Conservation (phyloP, 768 basidiomycete species). For the Pulveroboletus frians region DNA sequence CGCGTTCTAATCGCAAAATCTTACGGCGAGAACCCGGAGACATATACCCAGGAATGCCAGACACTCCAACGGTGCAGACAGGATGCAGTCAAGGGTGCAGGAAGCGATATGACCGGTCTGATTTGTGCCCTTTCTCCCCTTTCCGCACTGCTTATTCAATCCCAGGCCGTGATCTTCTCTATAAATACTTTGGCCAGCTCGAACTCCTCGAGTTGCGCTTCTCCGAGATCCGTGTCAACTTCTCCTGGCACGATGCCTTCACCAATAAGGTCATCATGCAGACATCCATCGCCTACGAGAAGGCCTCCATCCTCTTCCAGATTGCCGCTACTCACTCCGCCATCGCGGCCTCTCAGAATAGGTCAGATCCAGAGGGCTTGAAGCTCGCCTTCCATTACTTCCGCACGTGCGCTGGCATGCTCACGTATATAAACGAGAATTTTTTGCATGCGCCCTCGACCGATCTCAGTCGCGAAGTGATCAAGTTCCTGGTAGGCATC, state of each 20-base stretch:
- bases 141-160: background rate
- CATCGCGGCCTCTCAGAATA: constrained; percentile 79
- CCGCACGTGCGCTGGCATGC: constrained; percentile 88
- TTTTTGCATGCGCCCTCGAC: constrained; percentile 97
- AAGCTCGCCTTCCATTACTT: constrained; percentile 94
- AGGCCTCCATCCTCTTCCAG: constrained; percentile 95
- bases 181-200: constrained; percentile 99
- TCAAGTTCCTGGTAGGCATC: constrained; percentile 86
- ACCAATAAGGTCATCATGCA: constrained; percentile 91
- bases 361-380: constrained; percentile 85
- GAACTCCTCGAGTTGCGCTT: constrained; percentile 96
- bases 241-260: constrained; percentile 97
- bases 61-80: constrained; percentile 87
- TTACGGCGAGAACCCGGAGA: constrained; percentile 90
- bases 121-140: background rate
- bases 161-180: constrained; percentile 83
- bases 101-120: constrained; percentile 90
- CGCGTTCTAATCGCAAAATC: constrained; percentile 81
- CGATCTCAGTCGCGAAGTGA: constrained; percentile 88
- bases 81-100: constrained; percentile 94
- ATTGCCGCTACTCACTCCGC: constrained; percentile 92
- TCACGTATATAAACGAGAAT: constrained; percentile 99
- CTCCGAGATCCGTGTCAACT: constrained; percentile 92
- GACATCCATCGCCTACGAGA: constrained; percentile 96
- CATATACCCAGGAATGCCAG: constrained; percentile 79